phyloP scores from a whole-genome alignment of 148 eudicot genomes.

The Selenicereus undatus region DNA sequence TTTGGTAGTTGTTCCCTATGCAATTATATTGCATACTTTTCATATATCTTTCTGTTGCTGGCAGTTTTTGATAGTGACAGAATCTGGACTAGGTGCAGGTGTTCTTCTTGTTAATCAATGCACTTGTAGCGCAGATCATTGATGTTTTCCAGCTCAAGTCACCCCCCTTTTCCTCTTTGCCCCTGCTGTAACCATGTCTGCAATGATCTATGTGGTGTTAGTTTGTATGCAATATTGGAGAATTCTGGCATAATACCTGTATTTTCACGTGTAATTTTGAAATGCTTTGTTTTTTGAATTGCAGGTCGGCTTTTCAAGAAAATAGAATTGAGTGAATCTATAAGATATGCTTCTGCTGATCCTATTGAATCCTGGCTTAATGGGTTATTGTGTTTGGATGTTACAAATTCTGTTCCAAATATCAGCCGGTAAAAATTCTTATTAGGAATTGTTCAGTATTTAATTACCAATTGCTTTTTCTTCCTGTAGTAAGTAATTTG shows the following conservation, averaged over 20 bases:
- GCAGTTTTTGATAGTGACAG: background rate
- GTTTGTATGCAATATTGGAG: background rate
- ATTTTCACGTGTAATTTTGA: background rate
- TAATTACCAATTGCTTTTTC: background rate
- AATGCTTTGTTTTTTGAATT: constrained; percentile 5
- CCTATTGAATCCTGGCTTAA: constrained; percentile 93
- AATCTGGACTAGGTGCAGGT: background rate
- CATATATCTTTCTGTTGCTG: background rate
- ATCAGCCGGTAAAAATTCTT: constrained; percentile 58
- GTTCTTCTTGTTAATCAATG: background rate
- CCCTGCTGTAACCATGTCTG: background rate
- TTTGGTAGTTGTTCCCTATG: background rate
- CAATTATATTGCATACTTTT: no score
- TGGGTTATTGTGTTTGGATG: constrained; percentile 83
- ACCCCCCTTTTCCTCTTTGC: background rate
- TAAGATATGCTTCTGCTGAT: constrained; percentile 93
- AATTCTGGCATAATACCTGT: background rate
- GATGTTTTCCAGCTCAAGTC: background rate
- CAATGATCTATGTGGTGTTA: constrained; percentile 2
- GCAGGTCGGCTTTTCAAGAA: constrained; percentile 85
- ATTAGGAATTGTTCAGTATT: background rate
- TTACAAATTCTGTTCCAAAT: constrained; percentile 66
- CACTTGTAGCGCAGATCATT: background rate
- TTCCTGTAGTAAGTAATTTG: background rate
- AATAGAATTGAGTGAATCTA: constrained; percentile 79